These are phyloP conservation scores for Rhododendron mucronatum DNA, from an alignment of 148 eudicot species.

Conservation along the genomic window DNA sequence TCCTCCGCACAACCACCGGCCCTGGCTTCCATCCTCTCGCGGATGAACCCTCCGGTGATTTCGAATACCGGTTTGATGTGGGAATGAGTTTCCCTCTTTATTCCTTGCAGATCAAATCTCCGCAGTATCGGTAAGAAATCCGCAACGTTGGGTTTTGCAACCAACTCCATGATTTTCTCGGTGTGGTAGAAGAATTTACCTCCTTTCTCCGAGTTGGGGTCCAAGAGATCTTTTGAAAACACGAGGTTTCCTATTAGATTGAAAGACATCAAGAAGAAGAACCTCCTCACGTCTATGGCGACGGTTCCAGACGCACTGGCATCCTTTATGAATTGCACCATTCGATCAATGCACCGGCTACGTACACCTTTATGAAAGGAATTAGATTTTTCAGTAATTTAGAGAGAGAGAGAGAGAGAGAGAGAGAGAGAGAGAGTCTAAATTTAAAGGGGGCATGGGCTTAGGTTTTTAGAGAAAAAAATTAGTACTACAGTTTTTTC, in stretches of 20 bases:
- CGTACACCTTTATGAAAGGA: neutral
- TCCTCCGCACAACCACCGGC: neutral
- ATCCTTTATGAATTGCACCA: constrained; percentile 15
- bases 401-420: neutral
- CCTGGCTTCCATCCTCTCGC: constrained; percentile 14
- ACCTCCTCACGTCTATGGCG: constrained; percentile 16
- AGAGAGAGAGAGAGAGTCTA: too few relatives aligned
- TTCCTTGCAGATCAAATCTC: constrained; percentile 24
- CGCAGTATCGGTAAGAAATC: constrained; percentile 37
- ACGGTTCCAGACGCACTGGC: constrained; percentile 5
- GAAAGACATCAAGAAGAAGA: constrained; percentile 23
- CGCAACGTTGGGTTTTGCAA: constrained; percentile 37
- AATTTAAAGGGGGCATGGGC: too few relatives aligned
- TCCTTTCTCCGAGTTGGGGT: constrained; percentile 16
- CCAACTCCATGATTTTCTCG: constrained; percentile 15
- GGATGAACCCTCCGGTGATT: constrained; percentile 16
- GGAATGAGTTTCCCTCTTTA: constrained; percentile 17
- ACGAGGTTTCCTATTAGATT: constrained; percentile 22
- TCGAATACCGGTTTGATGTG: constrained; percentile 14
- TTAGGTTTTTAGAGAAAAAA: too few relatives aligned
- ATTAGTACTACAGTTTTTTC: too few relatives aligned
- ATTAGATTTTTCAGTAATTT: neutral
- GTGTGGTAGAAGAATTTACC: constrained; percentile 16
- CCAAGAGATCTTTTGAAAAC: constrained; percentile 21
- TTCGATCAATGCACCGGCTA: constrained; percentile 7